A percentile compares a stretch with the other conserved stretches of the same genome.
These are phyloP conservation scores for Citrus medica DNA, from an alignment of 345 rosid genomes.

Conservation along the genomic window DNA sequence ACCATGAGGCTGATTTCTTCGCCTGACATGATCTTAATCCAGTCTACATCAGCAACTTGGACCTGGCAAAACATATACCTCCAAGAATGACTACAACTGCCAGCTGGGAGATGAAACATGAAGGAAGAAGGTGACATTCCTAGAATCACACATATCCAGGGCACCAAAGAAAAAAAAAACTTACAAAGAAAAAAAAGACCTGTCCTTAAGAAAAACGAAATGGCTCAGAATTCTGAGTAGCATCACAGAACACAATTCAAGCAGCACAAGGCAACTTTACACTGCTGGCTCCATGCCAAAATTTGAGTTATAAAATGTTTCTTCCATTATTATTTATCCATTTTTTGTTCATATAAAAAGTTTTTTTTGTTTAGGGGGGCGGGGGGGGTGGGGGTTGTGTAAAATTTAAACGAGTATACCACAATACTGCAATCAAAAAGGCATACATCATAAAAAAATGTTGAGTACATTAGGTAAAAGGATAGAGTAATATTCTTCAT, in stretches of 20 bases:
- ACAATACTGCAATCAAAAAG: not conserved
- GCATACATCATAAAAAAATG: not conserved
- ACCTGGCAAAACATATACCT: slow-evolving; percentile 47
- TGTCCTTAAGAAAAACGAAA: not conserved
- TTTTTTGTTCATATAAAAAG: too few species aligned
- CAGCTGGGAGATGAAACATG: not conserved
- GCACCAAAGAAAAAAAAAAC: not conserved
- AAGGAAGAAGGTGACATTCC: not conserved
- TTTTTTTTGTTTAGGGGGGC: too few species aligned
- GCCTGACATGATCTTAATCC: slow-evolving; percentile 79
- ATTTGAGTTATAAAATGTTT: not conserved
- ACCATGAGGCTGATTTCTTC: slow-evolving; percentile 89
- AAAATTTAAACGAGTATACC: not conserved
- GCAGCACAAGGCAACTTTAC: not conserved
- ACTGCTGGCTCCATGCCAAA: not conserved
- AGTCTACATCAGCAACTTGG: slow-evolving; percentile 86
- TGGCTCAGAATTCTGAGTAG: not conserved
- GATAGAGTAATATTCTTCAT: not conserved
- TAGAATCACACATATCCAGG: not conserved
- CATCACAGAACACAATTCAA: not conserved
- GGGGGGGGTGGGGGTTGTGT: too few species aligned
- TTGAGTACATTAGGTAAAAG: not conserved
- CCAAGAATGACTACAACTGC: slow-evolving; percentile 13
- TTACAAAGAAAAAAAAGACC: not conserved
- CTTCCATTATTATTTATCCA: not conserved